phyloP scores from a whole-genome alignment of 2,329 filamentous ascomycete species.

The Beauveria varroae region DNA sequence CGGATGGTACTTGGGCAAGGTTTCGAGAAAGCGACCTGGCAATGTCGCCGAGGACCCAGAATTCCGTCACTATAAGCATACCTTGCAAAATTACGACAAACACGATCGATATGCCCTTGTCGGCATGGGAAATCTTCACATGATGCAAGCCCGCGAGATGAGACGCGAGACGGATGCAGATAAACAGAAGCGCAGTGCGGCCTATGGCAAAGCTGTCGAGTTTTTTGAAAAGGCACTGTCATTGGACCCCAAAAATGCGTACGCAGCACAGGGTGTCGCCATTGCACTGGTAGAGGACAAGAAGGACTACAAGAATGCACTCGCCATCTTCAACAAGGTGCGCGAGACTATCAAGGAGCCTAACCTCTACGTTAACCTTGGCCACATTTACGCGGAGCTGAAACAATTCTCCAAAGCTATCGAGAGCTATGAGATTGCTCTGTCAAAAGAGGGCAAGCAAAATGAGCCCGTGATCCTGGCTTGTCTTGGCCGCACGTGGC shows the following conservation, averaged over 20 bases:
- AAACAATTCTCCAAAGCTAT: slow-evolving; percentile 87
- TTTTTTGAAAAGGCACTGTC: slow-evolving; percentile 98
- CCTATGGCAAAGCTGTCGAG: slow-evolving; percentile 87
- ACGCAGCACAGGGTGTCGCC: slow-evolving; percentile 90
- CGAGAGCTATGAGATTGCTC: slow-evolving; percentile 84
- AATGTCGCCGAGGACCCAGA: slow-evolving; percentile 87
- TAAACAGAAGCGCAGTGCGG: slow-evolving; percentile 80
- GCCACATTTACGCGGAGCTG: slow-evolving; percentile 85
- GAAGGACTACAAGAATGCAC: slow-evolving; percentile 74
- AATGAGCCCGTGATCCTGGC: slow-evolving; percentile 74
- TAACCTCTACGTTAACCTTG: slow-evolving; percentile 85
- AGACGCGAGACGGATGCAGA: slow-evolving; percentile 81
- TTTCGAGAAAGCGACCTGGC: slow-evolving; percentile 69
- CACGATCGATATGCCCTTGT: slow-evolving; percentile 95
- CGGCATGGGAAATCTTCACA: slow-evolving; percentile 91
- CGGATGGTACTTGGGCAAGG: slow-evolving; percentile 88
- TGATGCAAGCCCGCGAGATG: slow-evolving; percentile 88
- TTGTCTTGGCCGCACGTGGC: slow-evolving; percentile 82
- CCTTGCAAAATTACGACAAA: slow-evolving; percentile 88
- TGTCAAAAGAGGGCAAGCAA: slow-evolving; percentile 66
- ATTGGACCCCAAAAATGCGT: slow-evolving; percentile 90
- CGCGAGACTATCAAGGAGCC: slow-evolving; percentile 84
- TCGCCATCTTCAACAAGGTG: slow-evolving; percentile 84
- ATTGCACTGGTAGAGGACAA: slow-evolving; percentile 93
- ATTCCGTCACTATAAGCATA: slow-evolving; percentile 93